These are phyloP conservation scores for Diaporthe australafricana DNA, from an alignment of 2,329 filamentous ascomycete species.

Conservation along the genomic window DNA sequence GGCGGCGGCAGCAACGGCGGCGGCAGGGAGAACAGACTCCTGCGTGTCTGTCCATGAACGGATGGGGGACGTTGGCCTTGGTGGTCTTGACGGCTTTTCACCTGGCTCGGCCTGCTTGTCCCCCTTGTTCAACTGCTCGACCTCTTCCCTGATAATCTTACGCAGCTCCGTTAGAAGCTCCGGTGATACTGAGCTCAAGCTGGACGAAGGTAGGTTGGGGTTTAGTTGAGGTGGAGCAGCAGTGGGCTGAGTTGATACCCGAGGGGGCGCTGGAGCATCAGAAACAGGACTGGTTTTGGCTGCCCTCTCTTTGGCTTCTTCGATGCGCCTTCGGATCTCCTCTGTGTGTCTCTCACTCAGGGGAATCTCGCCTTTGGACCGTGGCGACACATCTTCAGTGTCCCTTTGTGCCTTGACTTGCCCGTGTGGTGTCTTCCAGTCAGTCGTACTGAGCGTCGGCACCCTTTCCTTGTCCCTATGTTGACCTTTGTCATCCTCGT, in stretches of 20 bases:
- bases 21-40: not conserved
- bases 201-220: not conserved
- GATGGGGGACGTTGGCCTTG: constrained; percentile 17
- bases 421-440: constrained; percentile 30
- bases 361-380: constrained; percentile 33
- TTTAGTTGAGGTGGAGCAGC: constrained; percentile 8
- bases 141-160: constrained; percentile 42
- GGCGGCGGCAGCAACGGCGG: constrained; percentile 11
- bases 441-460: constrained; percentile 16
- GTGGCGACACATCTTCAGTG: constrained; percentile 32
- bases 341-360: constrained; percentile 26
- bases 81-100: constrained; percentile 4
- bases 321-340: constrained; percentile 30
- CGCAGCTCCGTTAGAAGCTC: constrained; percentile 40
- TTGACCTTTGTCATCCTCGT: constrained; percentile 25
- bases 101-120: constrained; percentile 10
- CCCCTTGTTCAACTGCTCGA: constrained; percentile 33
- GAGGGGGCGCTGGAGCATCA: constrained; percentile 9
- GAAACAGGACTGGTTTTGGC: constrained; percentile 4
- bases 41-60: constrained; percentile 12
- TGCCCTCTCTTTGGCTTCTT: constrained; percentile 22
- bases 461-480: constrained; percentile 20
- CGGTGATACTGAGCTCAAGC: constrained; percentile 33
- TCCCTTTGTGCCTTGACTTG: constrained; percentile 1
- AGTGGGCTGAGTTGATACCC: not conserved